phyloP scores from a whole-genome alignment of 2,329 filamentous ascomycete genomes.

The Gaeumannomyces tritici region DNA sequence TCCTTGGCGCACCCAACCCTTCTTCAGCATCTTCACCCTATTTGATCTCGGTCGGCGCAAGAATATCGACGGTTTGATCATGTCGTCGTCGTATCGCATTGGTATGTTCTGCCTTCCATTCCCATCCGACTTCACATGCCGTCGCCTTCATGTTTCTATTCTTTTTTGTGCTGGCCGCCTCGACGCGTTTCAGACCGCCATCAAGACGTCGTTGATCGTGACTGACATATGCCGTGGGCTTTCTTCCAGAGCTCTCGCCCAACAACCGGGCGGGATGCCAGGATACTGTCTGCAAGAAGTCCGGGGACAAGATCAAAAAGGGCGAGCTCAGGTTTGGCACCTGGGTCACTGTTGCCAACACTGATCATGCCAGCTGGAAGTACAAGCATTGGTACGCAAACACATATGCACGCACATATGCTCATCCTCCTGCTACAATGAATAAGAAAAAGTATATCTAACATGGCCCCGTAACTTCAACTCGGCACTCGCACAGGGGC shows the following conservation, averaged over 20 bases:
- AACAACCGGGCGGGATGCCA: conserved; percentile 67
- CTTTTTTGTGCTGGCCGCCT: no score
- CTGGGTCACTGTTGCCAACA: conserved; percentile 50
- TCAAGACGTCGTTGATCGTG: no score
- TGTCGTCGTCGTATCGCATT: conserved; percentile 16
- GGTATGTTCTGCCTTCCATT: conserved; percentile 14
- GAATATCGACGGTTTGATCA: background rate
- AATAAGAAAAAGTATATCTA: background rate
- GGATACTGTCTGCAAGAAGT: conserved; percentile 63
- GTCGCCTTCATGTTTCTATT: no score
- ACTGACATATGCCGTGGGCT: background rate
- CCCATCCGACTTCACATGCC: no score
- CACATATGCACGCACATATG: conserved; percentile 4
- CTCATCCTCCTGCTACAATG: background rate
- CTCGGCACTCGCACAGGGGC: conserved; percentile 49
- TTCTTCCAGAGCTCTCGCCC: conserved; percentile 53
- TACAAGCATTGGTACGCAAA: conserved; percentile 78
- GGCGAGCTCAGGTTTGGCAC: conserved; percentile 69
- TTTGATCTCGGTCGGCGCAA: background rate
- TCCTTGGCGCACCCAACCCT: background rate
- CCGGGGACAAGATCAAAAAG: conserved; percentile 62
- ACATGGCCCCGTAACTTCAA: background rate
- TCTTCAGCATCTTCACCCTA: background rate
- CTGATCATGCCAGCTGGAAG: conserved; percentile 53
- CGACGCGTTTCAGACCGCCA: background rate